A percentile compares a stretch with the other conserved stretches of the same genome.
phyloP scores from a whole-genome alignment of 2,329 filamentous ascomycete species.

The Lecanicillium sp. region DNA sequence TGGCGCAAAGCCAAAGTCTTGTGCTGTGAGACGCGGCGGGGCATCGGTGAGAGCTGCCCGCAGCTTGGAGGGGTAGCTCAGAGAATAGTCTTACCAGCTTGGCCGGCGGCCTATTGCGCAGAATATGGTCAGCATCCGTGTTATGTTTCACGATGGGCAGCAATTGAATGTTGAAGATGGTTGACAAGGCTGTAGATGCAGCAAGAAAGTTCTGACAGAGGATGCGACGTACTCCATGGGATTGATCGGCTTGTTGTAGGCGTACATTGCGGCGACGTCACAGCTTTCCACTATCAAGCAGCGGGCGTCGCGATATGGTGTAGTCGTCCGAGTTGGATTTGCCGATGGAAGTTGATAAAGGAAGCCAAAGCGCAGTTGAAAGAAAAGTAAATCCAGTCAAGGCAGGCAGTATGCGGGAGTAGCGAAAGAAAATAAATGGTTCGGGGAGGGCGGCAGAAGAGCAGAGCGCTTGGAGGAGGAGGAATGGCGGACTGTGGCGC shows the following conservation, averaged over 20 bases:
- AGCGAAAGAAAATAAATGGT: not conserved
- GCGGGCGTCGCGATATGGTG: not conserved
- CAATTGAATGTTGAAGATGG: slow-evolving; percentile 6
- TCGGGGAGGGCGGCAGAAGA: slow-evolving; percentile 1
- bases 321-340: too few species aligned
- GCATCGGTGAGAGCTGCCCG: not conserved
- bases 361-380: not conserved
- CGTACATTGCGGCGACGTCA: slow-evolving; percentile 24
- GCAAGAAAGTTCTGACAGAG: too few species aligned
- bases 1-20: too few species aligned
- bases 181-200: slow-evolving; percentile 1
- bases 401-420: not conserved
- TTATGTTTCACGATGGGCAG: slow-evolving; percentile 1
- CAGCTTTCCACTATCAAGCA: not conserved
- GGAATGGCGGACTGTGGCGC: slow-evolving; percentile 6
- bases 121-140: not conserved
- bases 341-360: too few species aligned
- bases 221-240: slow-evolving; percentile 36
- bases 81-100: slow-evolving; percentile 10
- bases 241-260: slow-evolving; percentile 32
- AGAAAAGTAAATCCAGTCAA: not conserved
- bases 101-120: slow-evolving; percentile 6
- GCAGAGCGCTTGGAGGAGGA: not conserved
- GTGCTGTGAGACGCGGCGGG: too few species aligned
- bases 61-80: slow-evolving; percentile 7